Evolutionary conservation across 2,329 filamentous ascomycete species (phyloP), one percentile per base, ranked within the genome.

Genomic region (Gyromitra esculenta): DNA sequence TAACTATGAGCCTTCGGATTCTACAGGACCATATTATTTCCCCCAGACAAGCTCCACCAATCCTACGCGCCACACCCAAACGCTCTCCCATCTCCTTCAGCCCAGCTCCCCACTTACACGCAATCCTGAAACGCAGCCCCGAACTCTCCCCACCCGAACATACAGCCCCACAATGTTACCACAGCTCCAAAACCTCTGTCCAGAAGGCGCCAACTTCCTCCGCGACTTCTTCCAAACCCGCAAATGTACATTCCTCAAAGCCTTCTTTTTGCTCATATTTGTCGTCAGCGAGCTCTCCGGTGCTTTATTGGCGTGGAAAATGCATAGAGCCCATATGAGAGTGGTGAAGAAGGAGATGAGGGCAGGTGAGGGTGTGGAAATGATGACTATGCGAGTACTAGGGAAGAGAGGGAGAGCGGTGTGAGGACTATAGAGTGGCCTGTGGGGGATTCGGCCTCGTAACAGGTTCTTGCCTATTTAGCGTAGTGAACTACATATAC

Each of bases 151-250:
- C 15, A 52, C 18, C 48, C 48, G 18, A 5, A 21, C 48, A 8
- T 3, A 52, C 15, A 21, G n/a, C 48, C 18, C 48, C 31, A 7
- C 31, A n/a, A 59, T 48, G 21, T 2, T 39, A 5, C 11, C n/a
- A 5, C 31, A 50, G 6, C 31, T 66, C 35, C 52, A 56, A 45
- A 8, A 59, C 21, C 39, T 68, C 37, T 68, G 65, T 21, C 65
- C 52, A 39, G 9, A 41, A 1, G 52, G 65, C 8, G 39, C 35
- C 7, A 43, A 45, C 13, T 37, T 39, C 4, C 25, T 25, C 37
- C 25, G 9, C 35, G 37, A 57, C 48, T 59, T 59, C 41, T 18
- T 59, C 39, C 15, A 68, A 11, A 68, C 65, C 5, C 54, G 31
- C 21, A 35, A 41, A 13, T 68, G 52, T 7, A 59, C 25, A n/a